A percentile compares a stretch with the other conserved stretches of the same genome.
Conservation (phyloP, 129 eudicot species). For the sunflower (Helianthus annuus) region HanXRQr2.0-SUNRISE NC_035438.2:10935285-10935784, state of each 20-base stretch:
- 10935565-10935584: conserved; percentile 65
- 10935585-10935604: conserved; percentile 77
- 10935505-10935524: conserved; percentile 32
- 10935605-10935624: conserved; percentile 15
- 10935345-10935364: conserved; percentile 56
- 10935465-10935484: conserved; percentile 55
- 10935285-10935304: conserved; percentile 70
- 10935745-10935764: background rate
- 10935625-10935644: conserved; percentile 27
- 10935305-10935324: conserved; percentile 89
- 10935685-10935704: conserved; percentile 33
- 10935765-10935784: background rate
- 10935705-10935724: conserved; percentile 89
- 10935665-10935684: conserved; percentile 27
- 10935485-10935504: conserved; percentile 57
- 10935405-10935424: conserved; percentile 31
- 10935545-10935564: conserved; percentile 69
- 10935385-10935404: conserved; percentile 32
- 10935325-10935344: conserved; percentile 75
- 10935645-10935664: conserved; percentile 42
- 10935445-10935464: conserved; percentile 31
- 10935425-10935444: conserved; percentile 13
- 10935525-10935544: conserved; percentile 77
- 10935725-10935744: conserved; percentile 32
- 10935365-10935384: conserved; percentile 45